Base-by-base conservation (phyloP, 2,329 filamentous ascomycete genomes). In the Neonectria ditissima region DNA sequence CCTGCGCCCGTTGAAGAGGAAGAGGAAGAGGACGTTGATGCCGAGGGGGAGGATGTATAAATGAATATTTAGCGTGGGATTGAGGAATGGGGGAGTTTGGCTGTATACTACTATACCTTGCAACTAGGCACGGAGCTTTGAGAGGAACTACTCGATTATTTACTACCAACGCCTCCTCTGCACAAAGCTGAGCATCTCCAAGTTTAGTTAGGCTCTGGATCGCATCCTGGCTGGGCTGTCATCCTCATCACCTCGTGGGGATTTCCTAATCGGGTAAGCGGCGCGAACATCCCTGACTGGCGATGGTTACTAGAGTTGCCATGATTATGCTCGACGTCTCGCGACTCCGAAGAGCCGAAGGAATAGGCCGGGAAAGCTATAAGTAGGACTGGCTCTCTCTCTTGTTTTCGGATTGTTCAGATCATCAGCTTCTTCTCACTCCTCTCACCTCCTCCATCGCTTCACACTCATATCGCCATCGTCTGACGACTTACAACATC, bases 1-100 rank as follows among this genome's bases (percentile, higher is more conserved):
- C 63, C 65, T 50, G 63, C 55, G 24, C 50, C 57, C 11, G 43
- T 54, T 5, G 58, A 56, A n/a, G 66, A 58, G n/a, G 66, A 56
- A n/a, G 66, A 58, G n/a, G 66, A 66, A 20, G 73, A 72, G 34
- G 77, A 78, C 39, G 71, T 78, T 14, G 77, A 79, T 37, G 76
- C 76, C 4, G 76, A 78, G 56, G 77, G 77, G 16, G 77, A 79
- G 55, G 75, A 78, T 32, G 70, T 76, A 61, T 78, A 63, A 69
- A 62, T 45, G 65, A 62, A 45, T 28, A 28, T 48, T 63, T 60
- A 60, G 51, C 54, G 63, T 55, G 54, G 59, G 51, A 50, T 20
- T 54, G 32, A 26, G 55, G 43, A 47, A 14, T 43, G 48, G 41
- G 22, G 60, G 60, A 63, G 60, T 63, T 63, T 44, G 43, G 55